Evolutionary conservation across 192 early-diverging fungal genomes (phyloP), one percentile per base, ranked within the genome.

Genomic region (Coemansia sp.): DNA sequence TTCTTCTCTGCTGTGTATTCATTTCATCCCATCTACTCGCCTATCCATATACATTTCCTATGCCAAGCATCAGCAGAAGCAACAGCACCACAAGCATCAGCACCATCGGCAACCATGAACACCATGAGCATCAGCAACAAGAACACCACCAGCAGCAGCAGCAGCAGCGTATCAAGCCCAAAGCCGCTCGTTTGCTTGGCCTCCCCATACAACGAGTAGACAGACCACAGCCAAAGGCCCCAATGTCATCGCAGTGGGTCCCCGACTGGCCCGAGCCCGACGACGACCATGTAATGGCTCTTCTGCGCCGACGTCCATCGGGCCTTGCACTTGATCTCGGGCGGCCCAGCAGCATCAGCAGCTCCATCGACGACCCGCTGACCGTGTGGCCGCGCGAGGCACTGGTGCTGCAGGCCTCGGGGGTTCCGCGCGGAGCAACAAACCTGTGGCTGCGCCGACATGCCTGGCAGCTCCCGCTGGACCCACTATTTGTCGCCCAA

Each of bases 181-280:
- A 32, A 11, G 30, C 30, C 5, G 30, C 30, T 8, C 30, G 30
- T 8, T 32, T 32, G 30, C 30, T 32, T 32, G 18, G 17, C 14
- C n/a, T 29, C 28, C 40, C 9, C 24, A 14, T 13, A 0, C 25
- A 10, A 33, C 51, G 5, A 22, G 3, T 4, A 14, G 20, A 3
- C 37, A 13, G 26, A 40, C 38, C 7, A 6, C 18, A 40, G 38
- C 15, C n/a, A 40, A 10, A n/a, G n/a, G n/a, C n/a, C n/a, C n/a
- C n/a, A 7, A 46, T 6, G 9, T n/a, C 45, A n/a, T 54, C 61
- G 2, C 17, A 38, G 23, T 68, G 65, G 65, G 47, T 35, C 11
- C 61, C 65, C 15, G 65, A 67, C 38, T 64, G 65, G 65, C 72
- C 65, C 0, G 61, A 68, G 29, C 65, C 65, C 13, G 60, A 60